Base-by-base conservation (phyloP, 2,329 filamentous ascomycete species). In the Cladosporium sp. region DNA sequence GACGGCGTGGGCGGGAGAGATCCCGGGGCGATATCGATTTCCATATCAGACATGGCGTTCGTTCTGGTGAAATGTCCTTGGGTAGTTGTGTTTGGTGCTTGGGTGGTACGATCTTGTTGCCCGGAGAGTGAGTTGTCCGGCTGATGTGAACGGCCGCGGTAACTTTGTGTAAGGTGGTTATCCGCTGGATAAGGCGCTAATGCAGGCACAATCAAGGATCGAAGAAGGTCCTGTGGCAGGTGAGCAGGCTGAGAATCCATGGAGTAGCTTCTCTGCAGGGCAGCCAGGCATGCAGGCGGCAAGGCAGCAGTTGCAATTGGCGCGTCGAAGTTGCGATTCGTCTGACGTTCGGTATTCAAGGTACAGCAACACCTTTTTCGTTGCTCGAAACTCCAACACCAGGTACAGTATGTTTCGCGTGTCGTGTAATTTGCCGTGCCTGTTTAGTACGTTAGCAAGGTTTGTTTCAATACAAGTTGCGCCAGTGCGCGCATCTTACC, bases 251-350 rank as follows among this genome's bases (percentile, higher is more conserved):
- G 28, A 56, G 32, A 16, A 16, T 34, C 56, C 56, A 58, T 58
- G 6, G 32, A 26, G 21, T 34, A 18, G 16, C 34, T 58, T 39
- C 23, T 34, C 34, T 23, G 34, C 56, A 58, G 34, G 21, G 13
- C 3, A 43, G 34, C 8, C 21, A n/a, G 32, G 18, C 28, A 32
- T 56, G 51, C 51, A n/a, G 51, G 25, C 51, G 26, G 51, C 26
- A 54, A 53, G 26, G 51, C 51, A 58, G 36, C 56, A 14, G 56
- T 23, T 39, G 56, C 56, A 58, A 23, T 51, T 28, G 39, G 39
- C n/a, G 39, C 39, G 39, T 21, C 13, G 10, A 2, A 23, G 39
- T 46, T 14, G 39, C 39, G 39, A 46, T 21, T 46, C 39, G 39
- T 21, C 39, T 46, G 39, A 46, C n/a, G 39, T 21, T 46, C 39